Conservation (phyloP, 768 basidiomycete species). For the Leccinum subtestaceum region DNA sequence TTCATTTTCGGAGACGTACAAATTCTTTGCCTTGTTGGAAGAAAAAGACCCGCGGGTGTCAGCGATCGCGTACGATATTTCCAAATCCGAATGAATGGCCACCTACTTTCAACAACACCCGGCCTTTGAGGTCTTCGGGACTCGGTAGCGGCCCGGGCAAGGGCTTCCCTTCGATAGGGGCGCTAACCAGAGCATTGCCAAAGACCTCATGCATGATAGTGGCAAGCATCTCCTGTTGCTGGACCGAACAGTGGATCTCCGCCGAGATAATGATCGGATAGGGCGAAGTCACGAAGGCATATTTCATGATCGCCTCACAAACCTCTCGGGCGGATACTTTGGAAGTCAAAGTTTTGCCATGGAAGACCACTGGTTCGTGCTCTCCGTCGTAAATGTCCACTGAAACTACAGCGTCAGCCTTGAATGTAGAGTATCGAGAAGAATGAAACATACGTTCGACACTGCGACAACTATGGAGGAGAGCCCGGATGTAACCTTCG, state of each 20-base stretch:
- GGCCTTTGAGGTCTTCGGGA: constrained; percentile 75
- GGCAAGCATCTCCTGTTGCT: constrained; percentile 79
- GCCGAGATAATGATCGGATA: constrained; percentile 93
- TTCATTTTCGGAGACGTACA: constrained; percentile 49
- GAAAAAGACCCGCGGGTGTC: neutral
- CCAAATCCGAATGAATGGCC: neutral
- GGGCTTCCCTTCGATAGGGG: constrained; percentile 45
- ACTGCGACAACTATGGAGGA: constrained; percentile 87
- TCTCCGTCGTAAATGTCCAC: constrained; percentile 95
- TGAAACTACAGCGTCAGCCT: constrained; percentile 28
- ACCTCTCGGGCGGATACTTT: constrained; percentile 80
- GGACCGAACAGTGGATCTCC: constrained; percentile 80
- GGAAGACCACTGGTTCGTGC: constrained; percentile 78
- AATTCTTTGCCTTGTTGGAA: constrained; percentile 64
- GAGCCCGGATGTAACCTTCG: constrained; percentile 89
- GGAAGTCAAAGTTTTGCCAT: constrained; percentile 85
- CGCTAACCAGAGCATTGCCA: constrained; percentile 50
- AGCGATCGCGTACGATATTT: neutral
- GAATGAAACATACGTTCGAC: constrained; percentile 73
- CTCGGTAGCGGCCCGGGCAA: constrained; percentile 67
- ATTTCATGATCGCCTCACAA: constrained; percentile 80
- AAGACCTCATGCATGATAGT: constrained; percentile 67
- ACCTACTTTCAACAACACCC: constrained; percentile 79
- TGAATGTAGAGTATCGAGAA: neutral
- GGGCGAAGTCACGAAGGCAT: constrained; percentile 86